Evolutionary conservation across 192 early-diverging fungal genomes (phyloP).

Genomic region (Podila epicladia): DNA sequence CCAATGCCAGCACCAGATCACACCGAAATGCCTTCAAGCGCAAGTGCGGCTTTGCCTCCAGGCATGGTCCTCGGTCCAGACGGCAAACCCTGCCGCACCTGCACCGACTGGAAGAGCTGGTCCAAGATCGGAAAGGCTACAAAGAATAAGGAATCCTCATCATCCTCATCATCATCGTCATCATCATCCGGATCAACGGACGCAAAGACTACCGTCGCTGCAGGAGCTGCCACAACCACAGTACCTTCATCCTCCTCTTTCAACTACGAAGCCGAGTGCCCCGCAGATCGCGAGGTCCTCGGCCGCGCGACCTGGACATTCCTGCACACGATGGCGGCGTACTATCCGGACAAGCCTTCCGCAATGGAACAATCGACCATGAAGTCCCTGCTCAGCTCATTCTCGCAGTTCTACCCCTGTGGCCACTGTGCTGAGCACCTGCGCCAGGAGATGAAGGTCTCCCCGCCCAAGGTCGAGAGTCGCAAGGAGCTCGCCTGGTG

Average conservation of each 20-base stretch:
- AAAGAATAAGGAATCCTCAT: slow-evolving; percentile 20
- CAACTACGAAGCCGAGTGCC: slow-evolving; percentile 68
- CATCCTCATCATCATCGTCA: slow-evolving; percentile 23
- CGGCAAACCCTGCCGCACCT: slow-evolving; percentile 82
- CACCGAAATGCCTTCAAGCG: background rate
- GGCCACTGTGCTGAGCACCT: slow-evolving; percentile 89
- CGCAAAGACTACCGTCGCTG: slow-evolving; percentile 5
- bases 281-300: slow-evolving; percentile 83
- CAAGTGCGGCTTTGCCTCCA: slow-evolving; percentile 17
- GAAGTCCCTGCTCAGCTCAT: slow-evolving; percentile 74
- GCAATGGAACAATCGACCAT: slow-evolving; percentile 77
- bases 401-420: slow-evolving; percentile 94
- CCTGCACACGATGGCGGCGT: slow-evolving; percentile 96
- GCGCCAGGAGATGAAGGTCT: slow-evolving; percentile 73
- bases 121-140: slow-evolving; percentile 59
- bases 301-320: slow-evolving; percentile 97
- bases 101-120: slow-evolving; percentile 82
- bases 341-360: slow-evolving; percentile 89
- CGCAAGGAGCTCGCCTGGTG: slow-evolving; percentile 78
- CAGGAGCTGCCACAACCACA: background rate
- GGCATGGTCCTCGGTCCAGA: slow-evolving; percentile 57
- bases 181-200: slow-evolving; percentile 1
- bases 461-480: slow-evolving; percentile 81
- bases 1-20: slow-evolving; percentile 28
- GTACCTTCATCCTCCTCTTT: slow-evolving; percentile 9